Evolutionary conservation across 257 asterid genomes (phyloP), one percentile per base, ranked within the genome.

Genomic region (Solanum sitiens): DNA sequence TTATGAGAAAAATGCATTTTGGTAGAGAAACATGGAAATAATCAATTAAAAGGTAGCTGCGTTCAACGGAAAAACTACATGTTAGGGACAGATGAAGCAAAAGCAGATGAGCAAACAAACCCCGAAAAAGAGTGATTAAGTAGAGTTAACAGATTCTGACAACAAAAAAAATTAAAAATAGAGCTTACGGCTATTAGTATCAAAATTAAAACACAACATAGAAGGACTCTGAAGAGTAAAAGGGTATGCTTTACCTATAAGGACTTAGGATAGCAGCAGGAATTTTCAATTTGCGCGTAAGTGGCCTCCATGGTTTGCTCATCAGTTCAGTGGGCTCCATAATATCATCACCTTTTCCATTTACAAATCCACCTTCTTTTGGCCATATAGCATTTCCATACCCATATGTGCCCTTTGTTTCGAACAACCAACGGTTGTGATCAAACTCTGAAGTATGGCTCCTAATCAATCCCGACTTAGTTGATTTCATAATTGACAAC

Each of bases 341-440:
- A 33, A 82, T 61, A 25, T 83, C 87, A 21, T 90, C 92, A 87
- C 88, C 92, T 73, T 93, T 92, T 82, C 93, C 94, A 61, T 92
- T 87, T 14, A 89, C 91, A 86, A 90, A 91, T 45, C 88, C 93
- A 27, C 92, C 93, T 88, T 94, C 96, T 91, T 94, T 94, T 3
- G 98, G 98, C 98, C 98, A 94, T 89, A 95, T 92, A 33, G 98
- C 98, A 67, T 95, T 95, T 23, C 98, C 98, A 84, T 95, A 95
- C 14, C 98, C 98, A 65, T 95, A 95, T 2, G 98, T 95, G 27
- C 95, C 98, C 87, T 91, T 93, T 1, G 97, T 95, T 83, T 95
- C 98, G 87, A 95, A 95, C 86, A 95, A 85, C 98, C 96, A 95
- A 25, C 98, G 85, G 63, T 94, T 92, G 59, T 95, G 98, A 90